phyloP scores from a whole-genome alignment of 176 grass and related monocot species.

The Aegilops bicornis region DNA sequence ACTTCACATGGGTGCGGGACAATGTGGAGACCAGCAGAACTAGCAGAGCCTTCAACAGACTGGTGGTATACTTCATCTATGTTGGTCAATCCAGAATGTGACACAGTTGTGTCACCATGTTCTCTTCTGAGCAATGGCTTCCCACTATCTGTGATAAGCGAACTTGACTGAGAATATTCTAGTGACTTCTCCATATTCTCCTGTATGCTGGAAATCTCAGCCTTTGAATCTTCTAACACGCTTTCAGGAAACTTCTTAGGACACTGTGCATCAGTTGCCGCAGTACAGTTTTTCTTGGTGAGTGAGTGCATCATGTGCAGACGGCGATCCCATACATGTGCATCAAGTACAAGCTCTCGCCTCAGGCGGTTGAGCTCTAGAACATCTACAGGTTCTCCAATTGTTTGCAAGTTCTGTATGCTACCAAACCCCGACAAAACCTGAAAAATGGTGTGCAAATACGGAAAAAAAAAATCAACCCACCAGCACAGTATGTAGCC shows the following conservation, averaged over 20 bases:
- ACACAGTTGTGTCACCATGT: conserved; percentile 29
- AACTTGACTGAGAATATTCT: conserved; percentile 30
- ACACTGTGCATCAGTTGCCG: conserved; percentile 33
- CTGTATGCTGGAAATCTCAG: conserved; percentile 26
- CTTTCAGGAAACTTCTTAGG: conserved; percentile 35
- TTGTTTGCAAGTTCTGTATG: conserved; percentile 39
- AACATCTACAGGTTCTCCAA: conserved; percentile 63
- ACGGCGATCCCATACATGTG: conserved; percentile 66
- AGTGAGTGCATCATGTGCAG: conserved; percentile 70
- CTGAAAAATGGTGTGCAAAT: conserved; percentile 34
- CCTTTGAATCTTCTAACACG: conserved; percentile 28
- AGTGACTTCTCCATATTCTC: conserved; percentile 23
- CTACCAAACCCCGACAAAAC: conserved; percentile 37
- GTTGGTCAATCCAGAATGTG: conserved; percentile 40
- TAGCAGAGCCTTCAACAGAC: conserved; percentile 34
- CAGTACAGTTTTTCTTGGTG: conserved; percentile 56
- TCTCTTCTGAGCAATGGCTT: conserved; percentile 30
- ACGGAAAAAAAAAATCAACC: conserved; percentile 8
- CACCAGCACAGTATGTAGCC: background rate
- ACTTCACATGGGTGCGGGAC: conserved; percentile 16
- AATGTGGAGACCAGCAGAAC: conserved; percentile 37
- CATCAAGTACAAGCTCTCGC: conserved; percentile 63
- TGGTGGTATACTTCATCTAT: conserved; percentile 52
- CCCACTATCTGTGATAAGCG: conserved; percentile 4
- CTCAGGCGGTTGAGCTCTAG: conserved; percentile 77